These are phyloP conservation scores for Flueggea neowawraea DNA, from an alignment of 441 rosid species.

Conservation along the genomic window DNA sequence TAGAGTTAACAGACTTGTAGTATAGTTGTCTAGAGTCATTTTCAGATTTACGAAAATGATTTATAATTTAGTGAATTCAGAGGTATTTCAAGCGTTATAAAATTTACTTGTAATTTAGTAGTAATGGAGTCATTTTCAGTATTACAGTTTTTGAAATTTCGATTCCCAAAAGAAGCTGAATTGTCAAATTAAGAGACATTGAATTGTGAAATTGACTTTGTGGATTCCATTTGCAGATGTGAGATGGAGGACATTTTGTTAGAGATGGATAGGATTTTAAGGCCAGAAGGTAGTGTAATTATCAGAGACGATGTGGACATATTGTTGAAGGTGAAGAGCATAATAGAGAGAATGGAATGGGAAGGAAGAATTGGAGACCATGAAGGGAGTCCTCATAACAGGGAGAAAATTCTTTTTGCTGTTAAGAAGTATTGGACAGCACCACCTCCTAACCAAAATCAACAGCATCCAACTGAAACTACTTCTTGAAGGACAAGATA, in stretches of 20 bases:
- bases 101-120: too few species aligned
- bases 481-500: too few species aligned
- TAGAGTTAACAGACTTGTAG: too few species aligned
- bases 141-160: too few species aligned
- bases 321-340: slow-evolving; percentile 41
- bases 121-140: too few species aligned
- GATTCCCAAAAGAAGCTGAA: too few species aligned
- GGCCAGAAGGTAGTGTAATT: slow-evolving; percentile 69
- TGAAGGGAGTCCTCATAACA: slow-evolving; percentile 48
- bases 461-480: too few species aligned
- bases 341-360: slow-evolving; percentile 44
- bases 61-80: too few species aligned
- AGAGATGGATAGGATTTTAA: slow-evolving; percentile 67
- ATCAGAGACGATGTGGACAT: slow-evolving; percentile 57
- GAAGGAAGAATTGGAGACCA: slow-evolving; percentile 52
- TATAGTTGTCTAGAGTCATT: too few species aligned
- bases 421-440: slow-evolving; percentile 54
- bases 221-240: slow-evolving; percentile 29
- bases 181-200: too few species aligned
- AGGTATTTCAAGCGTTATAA: too few species aligned
- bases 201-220: not conserved
- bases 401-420: slow-evolving; percentile 63
- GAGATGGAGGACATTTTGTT: slow-evolving; percentile 49
- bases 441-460: slow-evolving; percentile 17
- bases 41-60: too few species aligned